These are phyloP conservation scores for Cudoniella acicularis DNA, from an alignment of 495 filamentous ascomycete species.

Conservation along the genomic window DNA sequence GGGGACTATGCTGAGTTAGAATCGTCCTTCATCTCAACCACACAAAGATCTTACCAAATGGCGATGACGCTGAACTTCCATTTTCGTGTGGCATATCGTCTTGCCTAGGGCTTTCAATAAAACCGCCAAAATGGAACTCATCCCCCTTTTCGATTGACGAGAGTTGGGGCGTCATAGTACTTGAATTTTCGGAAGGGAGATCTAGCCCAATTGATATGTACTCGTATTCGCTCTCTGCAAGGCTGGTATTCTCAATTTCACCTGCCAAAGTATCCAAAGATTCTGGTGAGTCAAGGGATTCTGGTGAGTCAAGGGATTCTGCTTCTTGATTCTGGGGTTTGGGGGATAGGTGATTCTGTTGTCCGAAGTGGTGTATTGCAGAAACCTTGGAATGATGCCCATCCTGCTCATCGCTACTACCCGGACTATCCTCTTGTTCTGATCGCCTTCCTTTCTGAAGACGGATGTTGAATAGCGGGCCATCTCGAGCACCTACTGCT, in stretches of 20 bases:
- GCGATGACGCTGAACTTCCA: no score
- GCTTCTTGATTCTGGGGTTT: no score
- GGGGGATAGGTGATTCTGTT: no score
- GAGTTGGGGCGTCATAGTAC: not conserved
- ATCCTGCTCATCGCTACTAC: constrained; percentile 9
- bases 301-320: not conserved
- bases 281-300: not conserved
- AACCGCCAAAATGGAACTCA: constrained; percentile 25
- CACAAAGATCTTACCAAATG: constrained; percentile 16
- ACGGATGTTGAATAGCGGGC: not conserved
- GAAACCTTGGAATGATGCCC: no score
- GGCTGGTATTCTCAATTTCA: not conserved
- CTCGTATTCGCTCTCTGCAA: not conserved
- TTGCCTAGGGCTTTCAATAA: constrained; percentile 16
- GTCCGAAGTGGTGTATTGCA: no score
- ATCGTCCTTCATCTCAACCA: not conserved
- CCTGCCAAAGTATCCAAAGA: no score
- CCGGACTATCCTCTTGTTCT: not conserved
- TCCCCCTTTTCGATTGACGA: constrained; percentile 6
- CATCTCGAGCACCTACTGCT: constrained; percentile 29
- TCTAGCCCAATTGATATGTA: not conserved
- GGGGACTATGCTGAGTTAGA: constrained; percentile 11
- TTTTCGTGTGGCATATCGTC: not conserved
- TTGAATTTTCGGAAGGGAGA: not conserved
- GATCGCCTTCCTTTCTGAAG: not conserved